Conservation (phyloP, 2,329 filamentous ascomycete genomes). For the Beauveria medogensis region DNA sequence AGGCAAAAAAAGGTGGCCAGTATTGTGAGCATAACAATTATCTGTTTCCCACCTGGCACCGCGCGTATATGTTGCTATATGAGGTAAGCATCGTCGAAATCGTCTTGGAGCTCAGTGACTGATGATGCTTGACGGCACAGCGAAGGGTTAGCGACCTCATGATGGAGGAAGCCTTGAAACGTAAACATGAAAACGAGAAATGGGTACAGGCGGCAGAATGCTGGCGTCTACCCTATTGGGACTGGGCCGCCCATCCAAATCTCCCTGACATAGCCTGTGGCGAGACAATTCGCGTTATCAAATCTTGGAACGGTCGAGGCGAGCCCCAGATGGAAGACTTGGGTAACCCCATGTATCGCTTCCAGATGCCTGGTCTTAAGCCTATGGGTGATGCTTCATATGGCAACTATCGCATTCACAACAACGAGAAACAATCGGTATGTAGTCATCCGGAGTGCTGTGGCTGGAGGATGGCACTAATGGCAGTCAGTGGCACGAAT, state of each 20-base stretch:
- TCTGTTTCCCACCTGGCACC: constrained; percentile 58
- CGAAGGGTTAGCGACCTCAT: neutral
- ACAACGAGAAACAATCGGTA: neutral
- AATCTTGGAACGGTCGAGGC: constrained; percentile 13
- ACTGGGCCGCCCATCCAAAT: constrained; percentile 21
- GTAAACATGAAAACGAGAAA: constrained; percentile 4
- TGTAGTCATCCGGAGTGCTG: neutral
- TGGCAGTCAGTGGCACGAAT: neutral
- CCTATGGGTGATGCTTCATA: neutral
- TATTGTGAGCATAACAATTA: constrained; percentile 57
- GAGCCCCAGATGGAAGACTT: constrained; percentile 7
- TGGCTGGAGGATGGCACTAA: neutral
- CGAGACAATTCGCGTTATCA: constrained; percentile 11
- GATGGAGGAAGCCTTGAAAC: neutral
- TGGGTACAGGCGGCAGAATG: constrained; percentile 21
- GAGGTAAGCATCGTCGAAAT: constrained; percentile 34
- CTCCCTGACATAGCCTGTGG: constrained; percentile 11
- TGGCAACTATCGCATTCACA: neutral
- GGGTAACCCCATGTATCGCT: neutral
- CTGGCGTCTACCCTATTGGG: constrained; percentile 27
- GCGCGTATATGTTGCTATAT: constrained; percentile 53
- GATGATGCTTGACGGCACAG: neutral
- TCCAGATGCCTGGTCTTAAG: constrained; percentile 17
- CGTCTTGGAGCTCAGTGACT: neutral
- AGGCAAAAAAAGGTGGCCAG: neutral